Conservation (phyloP, 1,284 basidiomycete genomes). For the Fomitopsis palustris region DNA sequence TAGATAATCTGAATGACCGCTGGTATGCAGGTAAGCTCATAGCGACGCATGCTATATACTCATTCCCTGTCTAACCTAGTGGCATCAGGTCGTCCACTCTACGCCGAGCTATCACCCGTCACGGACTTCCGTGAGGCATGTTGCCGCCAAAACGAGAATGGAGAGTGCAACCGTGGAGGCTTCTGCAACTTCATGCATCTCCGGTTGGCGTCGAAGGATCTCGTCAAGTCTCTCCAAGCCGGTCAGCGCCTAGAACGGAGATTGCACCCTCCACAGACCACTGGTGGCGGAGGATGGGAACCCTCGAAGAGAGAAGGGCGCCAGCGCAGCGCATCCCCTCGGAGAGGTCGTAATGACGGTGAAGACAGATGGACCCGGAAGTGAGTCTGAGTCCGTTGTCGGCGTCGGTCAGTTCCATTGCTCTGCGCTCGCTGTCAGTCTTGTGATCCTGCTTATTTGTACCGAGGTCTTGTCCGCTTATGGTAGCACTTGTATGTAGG, state of each 20-base stretch:
- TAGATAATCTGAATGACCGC: constrained; percentile 90
- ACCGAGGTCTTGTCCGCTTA: neutral
- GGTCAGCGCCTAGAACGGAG: constrained; percentile 84
- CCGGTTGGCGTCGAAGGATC: constrained; percentile 78
- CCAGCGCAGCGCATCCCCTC: constrained; percentile 72
- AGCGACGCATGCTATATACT: neutral
- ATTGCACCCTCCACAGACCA: constrained; percentile 59
- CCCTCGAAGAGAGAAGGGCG: constrained; percentile 62
- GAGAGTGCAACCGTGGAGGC: constrained; percentile 93
- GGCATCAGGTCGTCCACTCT: constrained; percentile 81
- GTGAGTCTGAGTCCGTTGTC: constrained; percentile 12
- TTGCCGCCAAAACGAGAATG: constrained; percentile 97
- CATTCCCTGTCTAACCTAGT: neutral
- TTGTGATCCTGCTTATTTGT: neutral
- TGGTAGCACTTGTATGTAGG: neutral
- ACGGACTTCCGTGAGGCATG: constrained; percentile 99
- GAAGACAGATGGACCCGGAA: constrained; percentile 66
- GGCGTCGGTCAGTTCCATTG: neutral
- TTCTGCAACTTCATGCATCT: constrained; percentile 99
- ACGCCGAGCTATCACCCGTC: constrained; percentile 97
- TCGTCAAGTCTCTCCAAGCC: constrained; percentile 74
- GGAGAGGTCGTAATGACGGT: constrained; percentile 57
- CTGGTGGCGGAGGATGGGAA: constrained; percentile 75
- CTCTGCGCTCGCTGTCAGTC: neutral
- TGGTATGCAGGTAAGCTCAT: constrained; percentile 91